Evolutionary conservation across 2,329 filamentous ascomycete genomes (phyloP).

Genomic region (Pezicula rhizophila): DNA sequence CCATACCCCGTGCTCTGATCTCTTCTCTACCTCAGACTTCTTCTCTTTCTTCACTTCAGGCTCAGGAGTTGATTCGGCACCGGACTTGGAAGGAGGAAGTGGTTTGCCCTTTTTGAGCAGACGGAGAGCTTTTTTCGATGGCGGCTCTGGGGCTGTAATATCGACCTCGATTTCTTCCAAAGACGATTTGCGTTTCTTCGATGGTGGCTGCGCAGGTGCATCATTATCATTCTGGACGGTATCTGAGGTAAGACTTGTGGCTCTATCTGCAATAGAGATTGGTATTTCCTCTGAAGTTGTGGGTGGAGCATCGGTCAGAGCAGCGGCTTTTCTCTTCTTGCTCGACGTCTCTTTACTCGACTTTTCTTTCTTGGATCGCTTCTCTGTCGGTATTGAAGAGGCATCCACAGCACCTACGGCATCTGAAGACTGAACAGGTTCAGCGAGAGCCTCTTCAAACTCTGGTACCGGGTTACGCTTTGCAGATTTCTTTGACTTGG

Average conservation of each 20-base stretch:
- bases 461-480: no score
- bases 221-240: background rate
- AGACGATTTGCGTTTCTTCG: slow-evolving; percentile 60
- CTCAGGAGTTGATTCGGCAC: slow-evolving; percentile 32
- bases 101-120: slow-evolving; percentile 79
- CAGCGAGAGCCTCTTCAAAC: background rate
- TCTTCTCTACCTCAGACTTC: slow-evolving; percentile 40
- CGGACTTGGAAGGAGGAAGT: slow-evolving; percentile 38
- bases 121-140: slow-evolving; percentile 88
- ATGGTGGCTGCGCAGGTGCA: slow-evolving; percentile 12
- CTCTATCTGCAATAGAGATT: slow-evolving; percentile 1
- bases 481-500: background rate
- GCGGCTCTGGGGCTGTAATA: slow-evolving; percentile 80
- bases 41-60: slow-evolving; percentile 34
- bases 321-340: slow-evolving; percentile 21
- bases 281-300: slow-evolving; percentile 4
- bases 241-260: background rate
- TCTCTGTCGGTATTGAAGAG: background rate
- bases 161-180: slow-evolving; percentile 82
- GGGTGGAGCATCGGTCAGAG: slow-evolving; percentile 8
- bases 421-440: background rate
- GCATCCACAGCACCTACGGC: background rate
- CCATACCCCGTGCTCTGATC: slow-evolving; percentile 85
- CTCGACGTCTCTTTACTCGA: slow-evolving; percentile 5
- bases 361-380: slow-evolving; percentile 10